Conservation (phyloP, 208 protist species). For the Leishmania tropica region DNA sequence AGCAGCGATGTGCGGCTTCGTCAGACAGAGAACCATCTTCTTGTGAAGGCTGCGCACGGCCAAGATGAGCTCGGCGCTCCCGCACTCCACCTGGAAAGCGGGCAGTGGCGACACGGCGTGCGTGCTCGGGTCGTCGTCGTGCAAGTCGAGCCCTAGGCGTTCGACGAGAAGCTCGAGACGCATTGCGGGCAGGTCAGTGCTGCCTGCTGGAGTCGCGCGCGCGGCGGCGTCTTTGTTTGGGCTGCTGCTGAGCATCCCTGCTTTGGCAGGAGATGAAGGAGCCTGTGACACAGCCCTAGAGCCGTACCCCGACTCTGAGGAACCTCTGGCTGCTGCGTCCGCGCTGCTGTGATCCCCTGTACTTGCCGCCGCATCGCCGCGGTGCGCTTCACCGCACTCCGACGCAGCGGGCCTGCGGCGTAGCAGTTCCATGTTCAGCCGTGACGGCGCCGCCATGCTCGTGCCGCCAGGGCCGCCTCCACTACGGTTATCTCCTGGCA, state of each 20-base stretch:
- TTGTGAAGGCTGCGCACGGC: constrained; percentile 50
- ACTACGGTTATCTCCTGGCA: background rate
- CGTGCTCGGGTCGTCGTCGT: constrained; percentile 62
- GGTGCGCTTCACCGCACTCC: background rate
- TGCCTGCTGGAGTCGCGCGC: background rate
- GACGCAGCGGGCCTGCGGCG: background rate
- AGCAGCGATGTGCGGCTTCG: constrained; percentile 54
- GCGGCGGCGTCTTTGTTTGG: background rate
- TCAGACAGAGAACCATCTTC: constrained; percentile 53
- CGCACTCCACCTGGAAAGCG: constrained; percentile 63
- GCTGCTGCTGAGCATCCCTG: background rate
- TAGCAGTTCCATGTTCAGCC: background rate
- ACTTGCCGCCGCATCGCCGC: background rate
- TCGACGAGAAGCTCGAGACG: constrained; percentile 68
- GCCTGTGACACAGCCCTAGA: background rate
- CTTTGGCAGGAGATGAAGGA: background rate
- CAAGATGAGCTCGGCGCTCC: constrained; percentile 56
- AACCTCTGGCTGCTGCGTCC: background rate
- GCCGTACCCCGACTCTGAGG: background rate
- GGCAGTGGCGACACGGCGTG: constrained; percentile 32
- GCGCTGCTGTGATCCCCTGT: too few species aligned
- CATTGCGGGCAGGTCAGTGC: constrained; percentile 42
- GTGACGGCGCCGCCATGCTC: background rate
- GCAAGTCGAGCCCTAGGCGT: constrained; percentile 65
- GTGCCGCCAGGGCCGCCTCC: background rate